Conservation (phyloP, 2,329 filamentous ascomycete species). For the Trichoderma atrobrunneum region DNA sequence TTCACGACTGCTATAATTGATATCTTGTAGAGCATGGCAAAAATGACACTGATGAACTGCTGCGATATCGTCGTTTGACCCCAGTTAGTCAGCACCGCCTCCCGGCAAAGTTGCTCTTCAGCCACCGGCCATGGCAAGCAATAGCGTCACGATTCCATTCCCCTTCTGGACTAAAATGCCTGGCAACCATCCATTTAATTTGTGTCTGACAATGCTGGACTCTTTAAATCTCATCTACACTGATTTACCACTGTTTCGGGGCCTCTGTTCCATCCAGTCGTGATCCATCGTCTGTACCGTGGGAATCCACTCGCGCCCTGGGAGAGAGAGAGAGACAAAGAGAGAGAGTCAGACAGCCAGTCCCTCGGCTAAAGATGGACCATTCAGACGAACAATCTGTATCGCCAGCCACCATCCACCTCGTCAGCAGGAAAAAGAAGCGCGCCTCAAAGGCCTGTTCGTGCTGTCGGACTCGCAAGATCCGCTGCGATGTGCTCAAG, state of each 20-base stretch:
- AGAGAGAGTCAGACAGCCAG: too few species aligned
- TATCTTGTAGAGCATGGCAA: neutral
- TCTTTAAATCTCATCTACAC: neutral
- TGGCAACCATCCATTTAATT: neutral
- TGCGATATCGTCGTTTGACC: neutral
- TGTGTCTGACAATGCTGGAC: neutral
- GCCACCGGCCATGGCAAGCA: neutral
- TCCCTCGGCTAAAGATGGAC: neutral
- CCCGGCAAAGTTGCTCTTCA: neutral
- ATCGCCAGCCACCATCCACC: neutral
- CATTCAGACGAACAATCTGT: neutral
- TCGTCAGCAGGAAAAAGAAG: slow-evolving; percentile 16
- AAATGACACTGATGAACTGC: neutral
- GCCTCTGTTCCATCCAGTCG: neutral
- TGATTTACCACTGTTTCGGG: neutral
- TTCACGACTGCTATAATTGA: too few species aligned
- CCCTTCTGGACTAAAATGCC: neutral
- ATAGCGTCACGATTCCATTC: neutral
- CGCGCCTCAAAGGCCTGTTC: slow-evolving; percentile 29
- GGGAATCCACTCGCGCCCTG: neutral
- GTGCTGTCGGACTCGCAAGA: slow-evolving; percentile 26
- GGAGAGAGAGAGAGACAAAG: neutral
- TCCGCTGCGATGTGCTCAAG: slow-evolving; percentile 29
- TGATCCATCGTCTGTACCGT: neutral
- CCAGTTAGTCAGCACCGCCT: neutral